Evolutionary conservation across 78 protist species (phyloP), one percentile per base, ranked within the genome.

Genomic region (Planoprotostelium fungivorum): DNA sequence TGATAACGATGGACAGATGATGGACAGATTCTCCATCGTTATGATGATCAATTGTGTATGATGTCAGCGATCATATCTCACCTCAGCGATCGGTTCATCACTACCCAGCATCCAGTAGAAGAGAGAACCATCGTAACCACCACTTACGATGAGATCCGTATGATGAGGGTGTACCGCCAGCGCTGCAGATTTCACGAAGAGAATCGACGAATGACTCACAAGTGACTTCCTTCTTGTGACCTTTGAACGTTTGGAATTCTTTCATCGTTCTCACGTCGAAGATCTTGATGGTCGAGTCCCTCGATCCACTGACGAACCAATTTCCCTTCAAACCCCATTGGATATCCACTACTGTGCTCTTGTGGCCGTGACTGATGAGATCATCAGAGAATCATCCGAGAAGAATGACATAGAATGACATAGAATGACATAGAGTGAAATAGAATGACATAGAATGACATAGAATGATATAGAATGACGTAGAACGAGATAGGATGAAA

Each of bases 91-190:
- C 23, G 95, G 95, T 9, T 90, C 91, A 10, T 84, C 96, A 28
- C 38, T 73, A 29, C 96, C 96, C 1, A 89, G 95, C 9, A 91
- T 36, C 98, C 98, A 97, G 84, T 88, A 97, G 31, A 90, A 35
- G 0, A 97, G 85, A 0, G 38, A n/a, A n/a, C 99, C 99, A 23
- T 96, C 97, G 36, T 83, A 83, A 29, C 97, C 98, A 63, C 98
- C 99, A 35, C 94, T 83, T 29, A 88, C 98, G 35, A 97, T 88
- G 28, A 98, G 84, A 9, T 90, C 91, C 35, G 95, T 97, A 89
- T 95, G 96, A 36, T 92, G 25, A 10, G 99, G 99, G 84, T 97
- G 98, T 95, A 97, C 90, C 0, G 95, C 88, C 5, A 97, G 89
- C 34, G 96, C 87, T 9, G 16, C 16, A 51, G 16, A 25, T 16